These are phyloP conservation scores for Neolentinus lepideus DNA, from an alignment of 1,284 basidiomycete species.

Conservation along the genomic window DNA sequence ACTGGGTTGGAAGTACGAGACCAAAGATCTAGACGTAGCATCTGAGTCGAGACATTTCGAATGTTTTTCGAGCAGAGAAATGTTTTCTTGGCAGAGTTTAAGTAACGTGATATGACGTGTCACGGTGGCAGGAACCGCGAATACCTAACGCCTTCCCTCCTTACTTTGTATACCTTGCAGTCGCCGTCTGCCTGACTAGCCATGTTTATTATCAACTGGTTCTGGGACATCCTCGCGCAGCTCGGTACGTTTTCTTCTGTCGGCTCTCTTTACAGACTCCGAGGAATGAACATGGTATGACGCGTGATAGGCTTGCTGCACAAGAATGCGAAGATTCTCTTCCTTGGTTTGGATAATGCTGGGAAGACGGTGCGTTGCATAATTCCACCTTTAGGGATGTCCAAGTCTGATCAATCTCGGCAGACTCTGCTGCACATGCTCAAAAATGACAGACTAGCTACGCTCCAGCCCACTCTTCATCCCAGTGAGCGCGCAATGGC, in stretches of 20 bases:
- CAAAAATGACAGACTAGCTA: conserved; percentile 98
- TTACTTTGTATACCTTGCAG: conserved; percentile 16
- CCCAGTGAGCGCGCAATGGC: conserved; percentile 63
- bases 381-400: not conserved
- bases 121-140: not conserved
- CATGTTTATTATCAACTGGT: conserved; percentile 92
- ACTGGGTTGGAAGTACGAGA: too few species aligned
- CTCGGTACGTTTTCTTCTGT: conserved; percentile 58
- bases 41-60: too few species aligned
- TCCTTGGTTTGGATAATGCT: conserved; percentile 98
- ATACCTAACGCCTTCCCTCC: conserved; percentile 12
- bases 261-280: not conserved
- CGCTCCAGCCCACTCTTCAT: conserved; percentile 96
- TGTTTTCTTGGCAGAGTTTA: too few species aligned
- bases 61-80: too few species aligned
- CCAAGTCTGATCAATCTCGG: not conserved
- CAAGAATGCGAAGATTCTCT: conserved; percentile 99
- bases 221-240: conserved; percentile 89
- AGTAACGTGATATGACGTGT: not conserved
- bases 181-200: conserved; percentile 9
- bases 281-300: not conserved
- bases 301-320: conserved; percentile 74
- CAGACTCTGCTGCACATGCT: conserved; percentile 99
- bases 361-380: conserved; percentile 85
- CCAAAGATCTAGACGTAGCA: too few species aligned